Evolutionary conservation across 2,329 filamentous ascomycete species (phyloP), one percentile per base, ranked within the genome.

Genomic region (Neopestalotiopsis clavispora): DNA sequence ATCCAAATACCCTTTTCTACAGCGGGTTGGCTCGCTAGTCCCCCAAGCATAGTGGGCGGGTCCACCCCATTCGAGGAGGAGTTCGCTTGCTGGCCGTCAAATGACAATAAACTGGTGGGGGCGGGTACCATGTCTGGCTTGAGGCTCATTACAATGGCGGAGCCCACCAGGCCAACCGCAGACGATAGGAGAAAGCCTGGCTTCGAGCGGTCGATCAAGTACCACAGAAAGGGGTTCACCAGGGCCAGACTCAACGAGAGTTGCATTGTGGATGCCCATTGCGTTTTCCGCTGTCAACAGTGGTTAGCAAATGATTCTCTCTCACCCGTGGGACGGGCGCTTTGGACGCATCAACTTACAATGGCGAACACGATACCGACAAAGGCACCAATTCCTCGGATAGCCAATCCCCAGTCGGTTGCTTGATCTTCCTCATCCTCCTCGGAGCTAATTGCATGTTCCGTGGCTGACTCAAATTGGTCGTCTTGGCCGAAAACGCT

Each of bases 231-330:
- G 1, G 96, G 95, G 78, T 98, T 98, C 23, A 92, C 94, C 69
- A 98, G 89, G 28, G 94, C 93, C 63, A 99, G 90, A 1, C 95
- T 96, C 32, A 97, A 81, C 1, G 95, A 97, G 23, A 97, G 90
- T 80, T 99, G 96, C n/a, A 97, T 89, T 1, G 94, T 96, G 9
- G 95, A 98, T 75, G 95, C 89, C 96, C 96, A 99, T 1, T 94
- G 93, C 10, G 98, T 88, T 80, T 93, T 94, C 72, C 96, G 91
- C 94, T 97, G 74, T 62, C 62, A 52, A 38, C 1, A 67, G 6
- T 30, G 62, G 60, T 40, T 32, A 65, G 70, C 73, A 30, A 57
- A 60, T 34, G 14, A 52, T 3, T 20, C 4, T 34, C 23, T 30
- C 20, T 12, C 34, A 58, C 14, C 14, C 57, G 32, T 12, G 14